Conservation (phyloP, 768 basidiomycete genomes). For the Hygrophorus russula region DNA sequence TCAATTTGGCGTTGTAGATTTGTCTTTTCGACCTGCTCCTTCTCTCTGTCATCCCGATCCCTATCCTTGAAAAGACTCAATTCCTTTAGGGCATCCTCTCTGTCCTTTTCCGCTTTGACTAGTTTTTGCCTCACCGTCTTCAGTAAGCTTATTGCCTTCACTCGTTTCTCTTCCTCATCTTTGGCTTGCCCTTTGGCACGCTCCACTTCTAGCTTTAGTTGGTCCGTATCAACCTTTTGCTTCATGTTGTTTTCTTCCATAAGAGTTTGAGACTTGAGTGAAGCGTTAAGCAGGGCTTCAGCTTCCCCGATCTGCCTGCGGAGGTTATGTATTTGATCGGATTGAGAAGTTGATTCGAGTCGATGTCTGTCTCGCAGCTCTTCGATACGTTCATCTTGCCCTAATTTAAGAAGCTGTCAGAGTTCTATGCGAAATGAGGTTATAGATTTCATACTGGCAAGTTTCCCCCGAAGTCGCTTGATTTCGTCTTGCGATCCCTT, state of each 20-base stretch:
- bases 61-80: constrained; percentile 36
- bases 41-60: constrained; percentile 42
- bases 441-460: constrained; percentile 44
- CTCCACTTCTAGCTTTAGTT: constrained; percentile 53
- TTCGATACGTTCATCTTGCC: constrained; percentile 74
- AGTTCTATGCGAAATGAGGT: not conserved
- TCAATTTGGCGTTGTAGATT: constrained; percentile 58
- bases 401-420: constrained; percentile 26
- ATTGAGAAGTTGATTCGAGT: constrained; percentile 70
- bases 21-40: constrained; percentile 40
- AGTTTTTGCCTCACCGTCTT: constrained; percentile 95
- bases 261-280: constrained; percentile 35
- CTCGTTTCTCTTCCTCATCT: constrained; percentile 96
- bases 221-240: constrained; percentile 43
- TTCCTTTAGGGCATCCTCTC: constrained; percentile 67
- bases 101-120: constrained; percentile 93
- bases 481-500: constrained; percentile 73
- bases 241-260: constrained; percentile 38
- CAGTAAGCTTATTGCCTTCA: constrained; percentile 83
- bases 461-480: constrained; percentile 57
- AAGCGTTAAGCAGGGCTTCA: constrained; percentile 56
- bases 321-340: constrained; percentile 61
- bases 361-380: constrained; percentile 79
- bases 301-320: constrained; percentile 57
- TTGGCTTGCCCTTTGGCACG: constrained; percentile 53